Evolutionary conservation across 345 rosid genomes (phyloP).

Genomic region (Eucalyptus sp.): DNA sequence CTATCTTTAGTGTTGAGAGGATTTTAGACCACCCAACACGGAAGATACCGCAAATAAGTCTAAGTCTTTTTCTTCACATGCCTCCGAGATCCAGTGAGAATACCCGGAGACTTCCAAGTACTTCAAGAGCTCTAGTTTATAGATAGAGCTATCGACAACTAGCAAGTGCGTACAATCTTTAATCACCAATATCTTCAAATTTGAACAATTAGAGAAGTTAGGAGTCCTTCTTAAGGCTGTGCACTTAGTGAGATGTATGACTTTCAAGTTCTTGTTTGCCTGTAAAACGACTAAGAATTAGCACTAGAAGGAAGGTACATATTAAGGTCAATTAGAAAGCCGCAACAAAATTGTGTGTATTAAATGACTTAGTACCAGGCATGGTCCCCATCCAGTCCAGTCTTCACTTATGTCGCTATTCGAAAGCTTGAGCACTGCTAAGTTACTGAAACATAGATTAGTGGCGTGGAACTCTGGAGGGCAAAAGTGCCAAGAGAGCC

Average conservation of each 20-base stretch:
- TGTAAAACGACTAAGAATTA: background rate
- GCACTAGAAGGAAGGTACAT: accelerated
- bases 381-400: background rate
- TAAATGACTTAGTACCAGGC: background rate
- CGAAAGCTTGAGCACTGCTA: background rate
- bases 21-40: background rate
- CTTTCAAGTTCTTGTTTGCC: background rate
- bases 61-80: background rate
- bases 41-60: background rate
- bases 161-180: background rate
- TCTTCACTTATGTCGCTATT: background rate
- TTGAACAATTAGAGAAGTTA: background rate
- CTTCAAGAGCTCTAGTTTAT: background rate
- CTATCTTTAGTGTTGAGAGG: background rate
- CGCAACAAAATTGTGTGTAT: accelerated
- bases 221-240: background rate
- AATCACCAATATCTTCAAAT: background rate
- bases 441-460: background rate
- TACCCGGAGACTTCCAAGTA: background rate
- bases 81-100: background rate
- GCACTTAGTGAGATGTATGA: background rate
- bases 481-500: background rate
- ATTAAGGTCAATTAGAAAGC: background rate
- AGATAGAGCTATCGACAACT: background rate
- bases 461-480: accelerated